A percentile compares a stretch with the other conserved stretches of the same genome.
Conservation (phyloP, 306 rosid genomes). For the Rubus parviflorus region DNA sequence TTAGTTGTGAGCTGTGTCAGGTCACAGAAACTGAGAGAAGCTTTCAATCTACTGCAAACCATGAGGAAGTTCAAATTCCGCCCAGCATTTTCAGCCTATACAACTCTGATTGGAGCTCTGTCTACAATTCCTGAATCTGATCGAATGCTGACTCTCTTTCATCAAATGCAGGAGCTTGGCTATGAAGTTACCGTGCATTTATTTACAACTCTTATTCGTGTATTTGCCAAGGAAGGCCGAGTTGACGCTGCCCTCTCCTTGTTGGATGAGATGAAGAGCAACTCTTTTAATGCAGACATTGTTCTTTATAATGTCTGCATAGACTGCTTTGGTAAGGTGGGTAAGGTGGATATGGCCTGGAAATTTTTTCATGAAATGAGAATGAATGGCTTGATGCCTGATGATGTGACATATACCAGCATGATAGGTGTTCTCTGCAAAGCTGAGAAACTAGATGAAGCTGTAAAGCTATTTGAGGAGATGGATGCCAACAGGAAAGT, state of each 20-base stretch:
- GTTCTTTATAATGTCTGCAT: constrained; percentile 93
- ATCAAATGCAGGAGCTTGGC: constrained; percentile 93
- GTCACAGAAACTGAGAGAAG: constrained; percentile 56
- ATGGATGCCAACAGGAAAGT: constrained; percentile 69
- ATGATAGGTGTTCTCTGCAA: constrained; percentile 96
- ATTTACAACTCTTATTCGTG: constrained; percentile 86
- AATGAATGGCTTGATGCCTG: constrained; percentile 66
- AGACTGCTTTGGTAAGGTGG: constrained; percentile 86
- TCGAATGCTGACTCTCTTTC: constrained; percentile 66
- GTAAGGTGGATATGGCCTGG: constrained; percentile 98
- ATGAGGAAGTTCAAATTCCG: constrained; percentile 96
- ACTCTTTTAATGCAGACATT: constrained; percentile 62
- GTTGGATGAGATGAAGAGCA: constrained; percentile 90
- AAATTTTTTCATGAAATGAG: constrained; percentile 93
- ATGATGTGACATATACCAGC: constrained; percentile 85
- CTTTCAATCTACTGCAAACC: constrained; percentile 59
- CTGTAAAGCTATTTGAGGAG: constrained; percentile 74
- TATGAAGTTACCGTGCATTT: constrained; percentile 77
- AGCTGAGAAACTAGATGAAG: constrained; percentile 73
- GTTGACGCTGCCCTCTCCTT: constrained; percentile 87
- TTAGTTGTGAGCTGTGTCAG: constrained; percentile 56
- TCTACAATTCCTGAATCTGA: constrained; percentile 54
- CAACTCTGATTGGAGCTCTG: constrained; percentile 80
- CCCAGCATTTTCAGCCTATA: constrained; percentile 88
- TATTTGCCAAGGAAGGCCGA: constrained; percentile 69